Conservation (phyloP, 2,329 filamentous ascomycete species). For the Alternaria arborescens region DNA sequence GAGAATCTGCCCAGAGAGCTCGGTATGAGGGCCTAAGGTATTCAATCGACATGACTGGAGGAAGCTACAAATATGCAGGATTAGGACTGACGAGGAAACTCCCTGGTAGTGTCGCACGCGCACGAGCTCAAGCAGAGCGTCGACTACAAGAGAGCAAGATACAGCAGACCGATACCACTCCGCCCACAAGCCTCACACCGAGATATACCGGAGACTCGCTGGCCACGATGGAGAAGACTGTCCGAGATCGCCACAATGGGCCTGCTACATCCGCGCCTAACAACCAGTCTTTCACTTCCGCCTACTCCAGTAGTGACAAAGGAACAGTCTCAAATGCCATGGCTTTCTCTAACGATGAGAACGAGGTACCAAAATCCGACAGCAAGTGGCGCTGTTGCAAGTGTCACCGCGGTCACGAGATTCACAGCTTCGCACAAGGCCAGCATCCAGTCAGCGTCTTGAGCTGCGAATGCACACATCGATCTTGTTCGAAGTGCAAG, state of each 20-base stretch:
- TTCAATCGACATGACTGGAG: background rate
- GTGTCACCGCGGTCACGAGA: slow-evolving; percentile 10
- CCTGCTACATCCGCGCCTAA: background rate
- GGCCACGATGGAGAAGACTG: background rate
- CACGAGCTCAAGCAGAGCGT: slow-evolving; percentile 5
- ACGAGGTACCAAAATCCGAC: background rate
- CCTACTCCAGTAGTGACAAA: background rate
- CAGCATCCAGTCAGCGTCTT: slow-evolving; percentile 30
- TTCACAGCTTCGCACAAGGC: slow-evolving; percentile 14
- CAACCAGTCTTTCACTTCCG: background rate
- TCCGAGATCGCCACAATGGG: background rate
- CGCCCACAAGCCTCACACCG: background rate
- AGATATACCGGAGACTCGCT: background rate
- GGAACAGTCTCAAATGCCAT: background rate
- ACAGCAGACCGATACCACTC: background rate
- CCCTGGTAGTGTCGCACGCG: slow-evolving; percentile 12
- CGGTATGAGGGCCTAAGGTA: background rate
- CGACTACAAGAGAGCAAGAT: background rate
- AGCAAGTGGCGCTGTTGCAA: slow-evolving; percentile 25
- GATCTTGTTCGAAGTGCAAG: slow-evolving; percentile 33
- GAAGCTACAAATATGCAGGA: slow-evolving; percentile 5
- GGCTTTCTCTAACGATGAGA: background rate
- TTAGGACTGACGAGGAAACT: slow-evolving; percentile 5
- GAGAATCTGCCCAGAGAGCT: background rate
- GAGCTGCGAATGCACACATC: slow-evolving; percentile 37